A percentile compares a stretch with the other conserved stretches of the same genome.
These are phyloP conservation scores for Ophiostoma ips DNA, from an alignment of 2,329 filamentous ascomycete genomes.

Conservation along the genomic window DNA sequence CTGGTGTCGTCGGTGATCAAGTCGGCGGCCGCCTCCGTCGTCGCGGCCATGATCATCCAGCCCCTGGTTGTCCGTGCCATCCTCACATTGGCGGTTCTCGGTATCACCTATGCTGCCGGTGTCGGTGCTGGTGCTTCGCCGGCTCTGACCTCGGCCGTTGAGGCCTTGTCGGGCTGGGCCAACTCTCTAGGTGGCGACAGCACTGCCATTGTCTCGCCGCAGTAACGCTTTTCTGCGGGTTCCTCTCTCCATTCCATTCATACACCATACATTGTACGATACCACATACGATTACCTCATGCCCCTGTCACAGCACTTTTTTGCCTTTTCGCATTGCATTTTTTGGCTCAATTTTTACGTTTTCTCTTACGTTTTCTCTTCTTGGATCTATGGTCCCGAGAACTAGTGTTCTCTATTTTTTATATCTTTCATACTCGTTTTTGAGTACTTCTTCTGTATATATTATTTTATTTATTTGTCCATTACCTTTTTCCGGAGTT, in stretches of 20 bases:
- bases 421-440: background rate
- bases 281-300: too few relatives aligned
- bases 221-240: background rate
- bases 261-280: too few relatives aligned
- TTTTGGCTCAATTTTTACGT: background rate
- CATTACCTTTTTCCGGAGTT: background rate
- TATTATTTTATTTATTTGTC: background rate
- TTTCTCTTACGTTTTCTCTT: background rate
- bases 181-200: slow-evolving; percentile 2
- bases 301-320: too few relatives aligned
- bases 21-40: slow-evolving; percentile 7
- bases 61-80: slow-evolving; percentile 10
- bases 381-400: too few relatives aligned
- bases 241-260: too few relatives aligned
- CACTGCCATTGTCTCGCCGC: background rate
- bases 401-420: slow-evolving; percentile 1
- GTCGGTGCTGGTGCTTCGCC: background rate
- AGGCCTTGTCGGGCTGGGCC: slow-evolving; percentile 1
- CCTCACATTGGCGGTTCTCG: slow-evolving; percentile 7
- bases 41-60: slow-evolving; percentile 4
- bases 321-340: background rate
- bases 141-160: slow-evolving; percentile 1
- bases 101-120: slow-evolving; percentile 6
- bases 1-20: background rate
- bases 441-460: background rate